Evolutionary conservation across 2,329 filamentous ascomycete species (phyloP).

Genomic region (Ophiostoma sp.): DNA sequence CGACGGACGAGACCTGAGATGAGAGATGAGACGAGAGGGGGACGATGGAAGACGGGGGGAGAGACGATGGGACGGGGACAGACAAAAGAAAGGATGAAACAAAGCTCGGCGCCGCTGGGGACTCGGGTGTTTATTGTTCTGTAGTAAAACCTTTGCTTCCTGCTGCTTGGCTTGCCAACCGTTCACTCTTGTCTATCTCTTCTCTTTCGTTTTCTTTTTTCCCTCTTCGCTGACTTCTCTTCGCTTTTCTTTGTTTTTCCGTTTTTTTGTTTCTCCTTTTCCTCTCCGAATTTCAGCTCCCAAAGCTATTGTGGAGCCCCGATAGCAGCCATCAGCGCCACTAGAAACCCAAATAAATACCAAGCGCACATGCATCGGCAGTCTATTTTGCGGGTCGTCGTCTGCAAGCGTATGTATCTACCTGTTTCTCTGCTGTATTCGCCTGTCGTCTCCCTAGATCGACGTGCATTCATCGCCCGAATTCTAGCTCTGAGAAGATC

Average conservation of each 20-base stretch:
- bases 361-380: background rate
- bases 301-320: slow-evolving; percentile 9
- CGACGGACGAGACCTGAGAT: background rate
- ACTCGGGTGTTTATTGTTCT: background rate
- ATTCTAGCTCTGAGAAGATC: background rate
- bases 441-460: background rate
- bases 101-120: background rate
- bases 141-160: background rate
- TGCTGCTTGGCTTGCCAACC: background rate
- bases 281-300: background rate
- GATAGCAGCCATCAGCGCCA: background rate
- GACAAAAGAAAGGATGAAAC: background rate
- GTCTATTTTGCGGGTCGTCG: background rate
- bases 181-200: background rate
- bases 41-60: background rate
- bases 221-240: background rate
- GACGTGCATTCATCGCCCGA: background rate
- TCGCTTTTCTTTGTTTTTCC: background rate
- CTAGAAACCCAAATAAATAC: background rate
- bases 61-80: too few relatives aligned
- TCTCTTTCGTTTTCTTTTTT: background rate
- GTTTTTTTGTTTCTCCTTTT: slow-evolving; percentile 9
- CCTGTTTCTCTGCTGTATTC: background rate
- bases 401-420: too few relatives aligned
- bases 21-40: background rate